Conservation (phyloP, 305 asterid genomes). For the Fraxinus xanthoxyloides region DNA sequence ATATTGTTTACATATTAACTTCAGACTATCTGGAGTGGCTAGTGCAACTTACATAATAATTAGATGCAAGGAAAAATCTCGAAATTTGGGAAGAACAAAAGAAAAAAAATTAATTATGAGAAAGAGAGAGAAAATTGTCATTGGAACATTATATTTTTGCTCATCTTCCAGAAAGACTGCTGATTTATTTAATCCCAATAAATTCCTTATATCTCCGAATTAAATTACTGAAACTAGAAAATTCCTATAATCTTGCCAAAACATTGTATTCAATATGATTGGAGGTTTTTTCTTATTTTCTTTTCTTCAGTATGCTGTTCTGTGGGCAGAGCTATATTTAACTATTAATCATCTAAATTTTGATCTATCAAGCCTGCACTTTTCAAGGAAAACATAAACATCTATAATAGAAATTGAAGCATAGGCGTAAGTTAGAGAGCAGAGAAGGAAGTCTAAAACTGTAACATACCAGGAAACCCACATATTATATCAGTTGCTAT, state of each 20-base stretch:
- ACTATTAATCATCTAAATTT: neutral
- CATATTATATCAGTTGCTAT: slow-evolving; percentile 91
- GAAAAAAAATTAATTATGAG: neutral
- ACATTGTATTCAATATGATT: neutral
- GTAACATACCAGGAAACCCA: slow-evolving; percentile 83
- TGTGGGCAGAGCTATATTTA: neutral
- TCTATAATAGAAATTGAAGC: slow-evolving; percentile 8
- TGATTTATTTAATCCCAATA: slow-evolving; percentile 7
- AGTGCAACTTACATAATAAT: neutral
- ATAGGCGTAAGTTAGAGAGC: neutral
- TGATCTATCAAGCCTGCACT: slow-evolving; percentile 9
- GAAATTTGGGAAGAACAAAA: neutral
- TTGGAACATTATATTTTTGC: neutral
- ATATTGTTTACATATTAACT: neutral
- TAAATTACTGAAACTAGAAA: slow-evolving; percentile 7
- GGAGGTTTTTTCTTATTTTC: neutral
- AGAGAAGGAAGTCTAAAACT: slow-evolving; percentile 9
- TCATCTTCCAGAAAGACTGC: neutral
- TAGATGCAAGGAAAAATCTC: neutral
- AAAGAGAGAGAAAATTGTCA: neutral
- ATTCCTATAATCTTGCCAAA: neutral
- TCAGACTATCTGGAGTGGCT: neutral
- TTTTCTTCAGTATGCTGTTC: neutral
- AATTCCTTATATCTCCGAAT: neutral
- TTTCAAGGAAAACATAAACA: neutral